These are phyloP conservation scores for Pistacia atlantica DNA, from an alignment of 345 rosid genomes.

Conservation along the genomic window DNA sequence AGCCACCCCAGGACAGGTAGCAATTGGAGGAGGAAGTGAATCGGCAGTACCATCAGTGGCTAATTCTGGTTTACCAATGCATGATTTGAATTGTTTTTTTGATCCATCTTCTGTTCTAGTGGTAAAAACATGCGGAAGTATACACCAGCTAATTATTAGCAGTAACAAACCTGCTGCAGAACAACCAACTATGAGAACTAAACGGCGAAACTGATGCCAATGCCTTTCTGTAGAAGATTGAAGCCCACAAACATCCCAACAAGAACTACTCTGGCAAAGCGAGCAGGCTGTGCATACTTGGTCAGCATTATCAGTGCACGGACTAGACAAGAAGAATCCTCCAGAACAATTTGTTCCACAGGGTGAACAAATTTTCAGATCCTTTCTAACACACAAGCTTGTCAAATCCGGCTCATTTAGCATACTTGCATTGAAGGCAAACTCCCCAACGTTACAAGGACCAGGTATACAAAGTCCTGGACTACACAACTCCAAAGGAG, in stretches of 20 bases:
- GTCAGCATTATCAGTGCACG: conserved; percentile 64
- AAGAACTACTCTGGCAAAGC: conserved; percentile 92
- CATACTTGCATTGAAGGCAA: conserved; percentile 81
- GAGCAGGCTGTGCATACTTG: conserved; percentile 84
- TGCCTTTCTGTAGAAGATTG: conserved; percentile 43
- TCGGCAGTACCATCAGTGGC: conserved; percentile 40
- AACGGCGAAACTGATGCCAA: conserved; percentile 46
- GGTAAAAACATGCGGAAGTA: conserved; percentile 43
- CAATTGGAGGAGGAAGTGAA: conserved; percentile 36
- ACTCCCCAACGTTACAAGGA: conserved; percentile 56
- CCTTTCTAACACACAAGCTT: conserved; percentile 66
- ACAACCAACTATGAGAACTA: conserved; percentile 49
- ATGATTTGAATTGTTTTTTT: conserved; percentile 47
- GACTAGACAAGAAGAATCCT: conserved; percentile 82
- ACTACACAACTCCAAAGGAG: conserved; percentile 87
- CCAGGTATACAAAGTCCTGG: conserved; percentile 74
- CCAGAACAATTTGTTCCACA: conserved; percentile 76
- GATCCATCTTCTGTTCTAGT: conserved; percentile 44
- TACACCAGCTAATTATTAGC: conserved; percentile 49
- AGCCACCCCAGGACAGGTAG: conserved; percentile 63
- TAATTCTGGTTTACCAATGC: conserved; percentile 59
- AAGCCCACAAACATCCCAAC: conserved; percentile 64
- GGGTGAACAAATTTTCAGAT: conserved; percentile 69
- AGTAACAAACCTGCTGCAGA: conserved; percentile 44
- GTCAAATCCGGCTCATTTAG: conserved; percentile 77